Percentiles rank a stretch among this genome's conserved stretches.
Conservation (phyloP, 2,329 filamentous ascomycete genomes). For the Capronia epimyces region DNA sequence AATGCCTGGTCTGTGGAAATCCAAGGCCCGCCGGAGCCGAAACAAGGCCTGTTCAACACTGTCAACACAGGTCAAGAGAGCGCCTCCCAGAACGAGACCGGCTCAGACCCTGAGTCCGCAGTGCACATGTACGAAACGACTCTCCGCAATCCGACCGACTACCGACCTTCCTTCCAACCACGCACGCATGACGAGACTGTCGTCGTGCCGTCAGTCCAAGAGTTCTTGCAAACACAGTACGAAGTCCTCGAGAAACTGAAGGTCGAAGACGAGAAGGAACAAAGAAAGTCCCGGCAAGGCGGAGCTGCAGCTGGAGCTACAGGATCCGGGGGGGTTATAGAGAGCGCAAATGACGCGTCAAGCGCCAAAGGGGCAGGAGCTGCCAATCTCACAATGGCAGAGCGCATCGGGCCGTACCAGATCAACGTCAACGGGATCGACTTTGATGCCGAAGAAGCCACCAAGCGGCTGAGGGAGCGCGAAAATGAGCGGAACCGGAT, state of each 20-base stretch:
- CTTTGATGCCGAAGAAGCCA: conserved; percentile 75
- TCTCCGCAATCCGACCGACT: conserved; percentile 16
- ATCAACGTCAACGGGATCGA: conserved; percentile 99
- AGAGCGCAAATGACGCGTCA: conserved; percentile 35
- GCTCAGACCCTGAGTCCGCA: conserved; percentile 17
- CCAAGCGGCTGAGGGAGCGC: conserved; percentile 24
- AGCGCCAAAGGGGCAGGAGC: conserved; percentile 35
- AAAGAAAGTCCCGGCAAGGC: conserved; percentile 22
- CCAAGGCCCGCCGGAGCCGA: conserved; percentile 47
- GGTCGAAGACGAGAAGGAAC: conserved; percentile 49
- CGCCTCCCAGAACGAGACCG: conserved; percentile 26
- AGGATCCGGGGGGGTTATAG: conserved; percentile 30
- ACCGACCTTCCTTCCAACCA: conserved; percentile 31
- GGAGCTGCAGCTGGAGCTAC: conserved; percentile 13
- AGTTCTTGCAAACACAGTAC: conserved; percentile 69
- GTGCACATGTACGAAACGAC: conserved; percentile 23
- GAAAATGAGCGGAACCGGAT: conserved; percentile 19
- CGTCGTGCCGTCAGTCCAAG: conserved; percentile 57
- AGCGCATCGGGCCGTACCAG: conserved; percentile 89
- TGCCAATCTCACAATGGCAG: conserved; percentile 48
- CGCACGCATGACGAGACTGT: conserved; percentile 54
- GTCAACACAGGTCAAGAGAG: conserved; percentile 29
- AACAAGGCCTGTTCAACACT: conserved; percentile 26
- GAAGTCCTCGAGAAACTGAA: conserved; percentile 64
- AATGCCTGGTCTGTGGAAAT: conserved; percentile 82